Evolutionary conservation across 208 protist species (phyloP).

Genomic region (Crithidia bombi): DNA sequence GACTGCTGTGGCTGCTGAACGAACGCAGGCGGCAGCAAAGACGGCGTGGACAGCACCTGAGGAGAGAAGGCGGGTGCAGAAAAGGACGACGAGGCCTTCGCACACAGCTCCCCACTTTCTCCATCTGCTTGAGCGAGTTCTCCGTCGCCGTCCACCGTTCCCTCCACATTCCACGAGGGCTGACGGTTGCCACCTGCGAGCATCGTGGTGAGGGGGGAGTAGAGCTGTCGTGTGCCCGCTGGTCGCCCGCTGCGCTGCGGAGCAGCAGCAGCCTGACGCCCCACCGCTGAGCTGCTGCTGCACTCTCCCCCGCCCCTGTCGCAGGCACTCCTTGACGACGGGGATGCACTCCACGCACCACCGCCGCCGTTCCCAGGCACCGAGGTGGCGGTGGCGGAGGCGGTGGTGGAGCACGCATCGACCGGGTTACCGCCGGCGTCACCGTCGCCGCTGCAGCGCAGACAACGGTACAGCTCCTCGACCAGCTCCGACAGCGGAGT

Average conservation of each 20-base stretch:
- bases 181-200: conserved; percentile 5
- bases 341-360: neutral
- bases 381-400: neutral
- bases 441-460: conserved; percentile 31
- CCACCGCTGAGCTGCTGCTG: neutral
- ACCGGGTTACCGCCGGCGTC: neutral
- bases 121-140: conserved; percentile 6
- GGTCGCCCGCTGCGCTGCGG: neutral
- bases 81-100: neutral
- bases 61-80: neutral
- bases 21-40: neutral
- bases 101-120: neutral
- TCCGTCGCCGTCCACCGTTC: neutral
- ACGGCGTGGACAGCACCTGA: neutral
- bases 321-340: neutral
- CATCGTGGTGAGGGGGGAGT: conserved; percentile 15
- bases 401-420: neutral
- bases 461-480: conserved; percentile 45
- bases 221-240: conserved; percentile 1
- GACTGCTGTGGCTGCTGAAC: neutral
- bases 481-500: conserved; percentile 71
- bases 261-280: neutral
- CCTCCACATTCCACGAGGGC: neutral
- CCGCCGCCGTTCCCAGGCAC: too few species aligned
- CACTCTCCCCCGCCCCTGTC: neutral